Evolutionary conservation across 2,329 filamentous ascomycete species (phyloP), one percentile per base, ranked within the genome.

Genomic region (Trichoderma sp.): DNA sequence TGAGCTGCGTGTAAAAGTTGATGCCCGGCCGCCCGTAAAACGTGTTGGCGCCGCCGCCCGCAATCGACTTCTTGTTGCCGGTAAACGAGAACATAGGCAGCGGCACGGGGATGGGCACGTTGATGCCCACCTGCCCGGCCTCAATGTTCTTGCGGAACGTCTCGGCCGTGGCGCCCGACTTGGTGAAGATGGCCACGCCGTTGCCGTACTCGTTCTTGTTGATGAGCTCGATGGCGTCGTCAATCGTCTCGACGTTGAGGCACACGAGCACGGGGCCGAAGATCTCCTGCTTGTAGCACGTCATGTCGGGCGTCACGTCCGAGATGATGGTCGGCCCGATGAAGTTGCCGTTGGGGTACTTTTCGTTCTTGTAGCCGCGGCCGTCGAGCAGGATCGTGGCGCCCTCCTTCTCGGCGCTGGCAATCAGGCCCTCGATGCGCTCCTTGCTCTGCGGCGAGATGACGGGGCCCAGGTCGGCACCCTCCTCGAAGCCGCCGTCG

Each of bases 1-100:
- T 98, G 75, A 91, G 86, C 81, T 98, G 95, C 3, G 95, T 99
- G 79, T 96, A 98, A 76, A 99, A 99, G 75, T 91, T 89, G 75
- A 99, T 79, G 26, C 94, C 95, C 0, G 93, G 92, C 78, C 91
- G 90, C 70, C 95, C 95, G 79, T 99, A 99, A 77, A 99, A 98
- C 17, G 93, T 96, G 80, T 87, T 96, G 44, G 91, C 90, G 67
- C 95, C 94, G 60, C 93, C 93, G 63, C 94, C 95, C 0, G 95
- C 95, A 65, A 98, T 84, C 73, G 88, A 92, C 84, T 90, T 93
- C 88, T 99, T 94, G 82, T 90, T 90, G 51, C 87, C 88, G 30
- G 88, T 90, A 76, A 90, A 90, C 64, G 85, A 88, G 78, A 90
- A 90, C 83, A 90, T 88, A 74, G 88, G 87, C 71, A 90, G 79